Evolutionary conservation across 2,329 filamentous ascomycete genomes (phyloP).

Genomic region (Colletotrichum sp.): DNA sequence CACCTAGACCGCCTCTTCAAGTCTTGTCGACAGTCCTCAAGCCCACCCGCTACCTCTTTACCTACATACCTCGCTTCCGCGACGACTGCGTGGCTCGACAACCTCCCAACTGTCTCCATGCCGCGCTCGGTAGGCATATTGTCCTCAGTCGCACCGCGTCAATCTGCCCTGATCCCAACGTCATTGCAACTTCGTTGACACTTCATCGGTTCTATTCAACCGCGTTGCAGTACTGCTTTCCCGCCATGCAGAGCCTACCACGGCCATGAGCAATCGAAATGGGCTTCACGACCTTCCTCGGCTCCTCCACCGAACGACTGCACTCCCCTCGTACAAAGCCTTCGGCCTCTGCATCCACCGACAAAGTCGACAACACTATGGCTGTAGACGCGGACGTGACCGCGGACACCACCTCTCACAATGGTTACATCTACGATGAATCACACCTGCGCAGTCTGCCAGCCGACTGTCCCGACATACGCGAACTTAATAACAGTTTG

Average conservation of each 20-base stretch:
- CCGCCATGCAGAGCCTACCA: background rate
- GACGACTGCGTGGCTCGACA: background rate
- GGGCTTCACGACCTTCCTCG: conserved; percentile 22
- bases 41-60: background rate
- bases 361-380: background rate
- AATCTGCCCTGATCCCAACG: background rate
- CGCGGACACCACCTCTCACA: conserved; percentile 29
- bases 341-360: background rate
- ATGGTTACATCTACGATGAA: conserved; percentile 60
- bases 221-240: background rate
- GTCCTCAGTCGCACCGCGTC: background rate
- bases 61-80: background rate
- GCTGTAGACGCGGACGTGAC: conserved; percentile 22
- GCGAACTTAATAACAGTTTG: conserved; percentile 72
- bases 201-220: background rate
- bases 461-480: conserved; percentile 64
- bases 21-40: background rate
- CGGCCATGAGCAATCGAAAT: conserved; percentile 20
- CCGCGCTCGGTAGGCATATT: background rate
- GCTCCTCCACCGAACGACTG: conserved; percentile 15
- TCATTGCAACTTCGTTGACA: background rate
- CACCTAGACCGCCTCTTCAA: background rate
- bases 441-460: conserved; percentile 53
- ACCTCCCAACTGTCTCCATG: background rate
- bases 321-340: background rate